Evolutionary conservation across 495 filamentous ascomycete genomes (phyloP).

Genomic region (Letharia lupina): DNA sequence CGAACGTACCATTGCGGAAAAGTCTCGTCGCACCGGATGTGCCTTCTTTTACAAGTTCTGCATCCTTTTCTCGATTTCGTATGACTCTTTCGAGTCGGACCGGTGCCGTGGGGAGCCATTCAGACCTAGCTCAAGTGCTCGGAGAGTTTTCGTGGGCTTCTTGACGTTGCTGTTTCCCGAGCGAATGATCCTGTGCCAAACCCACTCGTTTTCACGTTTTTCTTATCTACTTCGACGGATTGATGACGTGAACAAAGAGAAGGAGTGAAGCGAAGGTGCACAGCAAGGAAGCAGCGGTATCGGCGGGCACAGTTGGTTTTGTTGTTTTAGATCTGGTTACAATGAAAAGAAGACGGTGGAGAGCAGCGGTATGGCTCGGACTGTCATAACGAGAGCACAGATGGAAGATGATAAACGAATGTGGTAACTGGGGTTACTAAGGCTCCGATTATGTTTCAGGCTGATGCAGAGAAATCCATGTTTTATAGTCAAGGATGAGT

Average conservation of each 20-base stretch:
- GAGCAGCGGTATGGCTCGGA: slow-evolving; percentile 1
- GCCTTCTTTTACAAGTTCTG: slow-evolving; percentile 92
- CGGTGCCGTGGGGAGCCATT: slow-evolving; percentile 25
- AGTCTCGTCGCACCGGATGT: slow-evolving; percentile 95
- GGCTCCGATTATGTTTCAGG: slow-evolving; percentile 14
- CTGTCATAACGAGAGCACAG: slow-evolving; percentile 9
- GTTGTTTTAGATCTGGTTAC: background rate
- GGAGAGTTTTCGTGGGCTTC: background rate
- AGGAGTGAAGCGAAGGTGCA: background rate
- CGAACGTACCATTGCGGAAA: slow-evolving; percentile 86
- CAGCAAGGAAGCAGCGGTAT: background rate
- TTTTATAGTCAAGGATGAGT: slow-evolving; percentile 10
- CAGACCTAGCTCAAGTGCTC: background rate
- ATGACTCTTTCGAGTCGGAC: slow-evolving; percentile 63
- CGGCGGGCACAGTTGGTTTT: background rate
- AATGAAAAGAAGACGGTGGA: background rate
- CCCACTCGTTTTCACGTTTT: background rate
- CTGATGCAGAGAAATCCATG: slow-evolving; percentile 7
- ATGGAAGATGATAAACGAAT: slow-evolving; percentile 11
- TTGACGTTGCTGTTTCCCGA: background rate
- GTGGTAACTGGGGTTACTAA: slow-evolving; percentile 11
- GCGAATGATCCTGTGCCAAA: background rate
- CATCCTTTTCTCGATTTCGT: slow-evolving; percentile 98
- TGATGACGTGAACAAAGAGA: background rate
- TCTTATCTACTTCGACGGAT: background rate